Evolutionary conservation across 805 yeast genomes (phyloP), one percentile per base, ranked within the genome.

Genomic region (Danielia reshetovae): DNA sequence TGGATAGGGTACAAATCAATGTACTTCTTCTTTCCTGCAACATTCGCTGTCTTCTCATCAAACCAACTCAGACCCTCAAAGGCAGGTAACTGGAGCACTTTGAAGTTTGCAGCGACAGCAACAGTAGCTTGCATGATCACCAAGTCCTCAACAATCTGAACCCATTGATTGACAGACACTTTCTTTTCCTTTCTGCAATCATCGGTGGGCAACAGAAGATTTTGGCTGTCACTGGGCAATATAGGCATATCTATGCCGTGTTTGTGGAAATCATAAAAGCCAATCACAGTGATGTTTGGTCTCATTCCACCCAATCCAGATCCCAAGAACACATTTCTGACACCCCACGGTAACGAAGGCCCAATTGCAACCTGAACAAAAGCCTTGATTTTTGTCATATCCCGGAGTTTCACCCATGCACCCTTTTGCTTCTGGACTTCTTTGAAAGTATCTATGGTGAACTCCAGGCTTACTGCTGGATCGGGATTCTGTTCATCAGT

Each of bases 301-400:
- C 77, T 82, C 98, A 93, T 93, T 9, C 96, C 97, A 6, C 99
- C 99, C n/a, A 93, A 66, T 0, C 99, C 99, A 3, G 95, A 84
- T 0, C 97, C 97, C 40, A 90, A 58, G 39, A 77, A 88, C 7
- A 93, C 88, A 54, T 90, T 90, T 42, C 98, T 69, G 0, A 87
- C 94, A 17, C 98, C 97, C 97, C 97, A 90, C 0, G 88, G 82
- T 27, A 93, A 68, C 2, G 83, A 74, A 0, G 96, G 89, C 0
- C 95, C 95, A 8, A 88, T 72, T 1, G 90, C 85, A 31, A 93
- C 77, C 54, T 93, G 98, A 5, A 93, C 93, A 69, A 93, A 93
- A 0, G 97, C 97, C 55, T 93, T 93, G 36, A 93, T 76, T 22
- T 77, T 73, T 2, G 84, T 70, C 43, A 81, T 46, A 48, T 90